Evolutionary conservation across 176 grass and related monocot genomes (phyloP), one percentile per base, ranked within the genome.

Genomic region (Lolium rigidum): DNA sequence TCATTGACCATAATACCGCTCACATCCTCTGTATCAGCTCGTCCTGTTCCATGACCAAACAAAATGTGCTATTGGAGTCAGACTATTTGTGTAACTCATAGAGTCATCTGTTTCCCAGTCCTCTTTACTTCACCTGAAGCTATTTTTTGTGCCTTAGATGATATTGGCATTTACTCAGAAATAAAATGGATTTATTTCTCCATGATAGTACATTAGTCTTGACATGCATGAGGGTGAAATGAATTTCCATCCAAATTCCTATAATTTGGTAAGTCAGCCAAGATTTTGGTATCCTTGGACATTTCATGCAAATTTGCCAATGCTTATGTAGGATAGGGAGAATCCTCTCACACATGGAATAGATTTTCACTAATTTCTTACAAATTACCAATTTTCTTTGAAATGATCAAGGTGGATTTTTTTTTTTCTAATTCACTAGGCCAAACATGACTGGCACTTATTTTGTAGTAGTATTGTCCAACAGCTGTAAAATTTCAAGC

Each of bases 61-160:
- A 6, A 57, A 69, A 43, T 79, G n/a, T 47, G 60, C 35, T 63
- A 31, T 9, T 49, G 55, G 49, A 68, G 47, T 68, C 26, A 50
- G 82, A 76, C 63, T 77, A 10, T 66, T 28, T 85, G 63, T 84
- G 55, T 84, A 83, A 82, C 31, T 31, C 60, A 49, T 1, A 9
- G 38, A 31, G 24, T 21, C 55, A 47, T 75, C 49, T 82, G 50
- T 70, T 56, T 82, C 22, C 41, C 10, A 35, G 9, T 56, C 31
- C 70, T 75, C 41, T 75, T 75, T 48, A 31, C 39, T 47, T 84
- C 39, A 10, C 70, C 41, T 50, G 31, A 12, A 84, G 17, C 39
- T 75, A 48, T 75, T 35, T 65, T 70, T 47, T 62, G 70, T 49
- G 43, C 38, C 55, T 61, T 75, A 49, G 70, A 39, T 62, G 70